Evolutionary conservation across 2,329 filamentous ascomycete species (phyloP).

Genomic region (Diaporthe batatas): DNA sequence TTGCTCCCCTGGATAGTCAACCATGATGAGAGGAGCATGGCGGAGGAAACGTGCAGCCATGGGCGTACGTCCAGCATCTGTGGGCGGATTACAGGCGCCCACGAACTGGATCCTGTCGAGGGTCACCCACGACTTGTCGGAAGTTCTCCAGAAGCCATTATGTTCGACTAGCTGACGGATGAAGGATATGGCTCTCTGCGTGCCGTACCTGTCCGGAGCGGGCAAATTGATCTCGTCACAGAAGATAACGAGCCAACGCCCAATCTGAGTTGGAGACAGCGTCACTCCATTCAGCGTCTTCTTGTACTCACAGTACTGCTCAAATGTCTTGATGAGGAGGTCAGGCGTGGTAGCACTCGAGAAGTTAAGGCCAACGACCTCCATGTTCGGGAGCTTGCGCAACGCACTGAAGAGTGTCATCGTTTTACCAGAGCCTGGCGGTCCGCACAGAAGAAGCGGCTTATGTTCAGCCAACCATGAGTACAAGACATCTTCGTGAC

Average conservation of each 20-base stretch:
- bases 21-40: constrained; percentile 99
- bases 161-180: constrained; percentile 97
- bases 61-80: constrained; percentile 94
- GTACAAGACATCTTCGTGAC: constrained; percentile 98
- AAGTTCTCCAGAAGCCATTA: constrained; percentile 98
- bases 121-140: constrained; percentile 97
- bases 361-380: constrained; percentile 98
- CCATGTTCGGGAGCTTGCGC: constrained; percentile 97
- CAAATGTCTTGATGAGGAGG: constrained; percentile 97
- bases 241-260: constrained; percentile 97
- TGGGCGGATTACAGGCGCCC: constrained; percentile 97
- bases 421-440: constrained; percentile 98
- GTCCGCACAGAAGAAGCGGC: constrained; percentile 94
- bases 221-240: constrained; percentile 99
- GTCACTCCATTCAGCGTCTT: constrained; percentile 97
- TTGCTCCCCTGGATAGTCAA: constrained; percentile 96
- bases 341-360: constrained; percentile 98
- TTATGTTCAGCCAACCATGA: constrained; percentile 99
- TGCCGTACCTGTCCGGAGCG: constrained; percentile 96
- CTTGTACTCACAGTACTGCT: constrained; percentile 99
- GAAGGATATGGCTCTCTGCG: constrained; percentile 97
- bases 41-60: constrained; percentile 94
- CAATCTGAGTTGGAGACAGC: constrained; percentile 95
- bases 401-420: constrained; percentile 99
- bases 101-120: constrained; percentile 99